phyloP scores from a whole-genome alignment of 2,329 filamentous ascomycete species.

The Aspergillus sp. region DNA sequence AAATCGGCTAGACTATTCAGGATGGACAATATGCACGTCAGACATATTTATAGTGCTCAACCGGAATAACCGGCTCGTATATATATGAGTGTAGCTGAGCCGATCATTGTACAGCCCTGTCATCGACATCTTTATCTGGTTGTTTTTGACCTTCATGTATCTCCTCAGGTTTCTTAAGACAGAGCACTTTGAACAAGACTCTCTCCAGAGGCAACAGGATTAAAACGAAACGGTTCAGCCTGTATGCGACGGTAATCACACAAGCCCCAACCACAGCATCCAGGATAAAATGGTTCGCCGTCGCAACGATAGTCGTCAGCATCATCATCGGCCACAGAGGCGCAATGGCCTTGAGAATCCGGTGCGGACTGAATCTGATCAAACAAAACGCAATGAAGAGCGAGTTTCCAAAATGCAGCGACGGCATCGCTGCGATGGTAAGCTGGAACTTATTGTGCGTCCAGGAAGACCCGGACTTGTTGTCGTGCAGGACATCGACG shows the following conservation, averaged over 20 bases:
- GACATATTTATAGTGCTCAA: too few species aligned
- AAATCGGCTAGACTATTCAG: too few species aligned
- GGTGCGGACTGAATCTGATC: constrained; percentile 39
- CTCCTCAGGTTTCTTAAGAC: constrained; percentile 18
- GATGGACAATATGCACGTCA: too few species aligned
- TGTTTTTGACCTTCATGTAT: not conserved
- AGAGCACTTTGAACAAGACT: constrained; percentile 11
- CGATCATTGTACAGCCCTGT: too few species aligned
- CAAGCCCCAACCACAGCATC: constrained; percentile 60
- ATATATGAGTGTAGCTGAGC: too few species aligned
- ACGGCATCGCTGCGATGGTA: constrained; percentile 48
- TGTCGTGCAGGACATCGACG: constrained; percentile 41
- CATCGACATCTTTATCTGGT: too few species aligned
- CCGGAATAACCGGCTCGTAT: too few species aligned
- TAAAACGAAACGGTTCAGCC: constrained; percentile 18
- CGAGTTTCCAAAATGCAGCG: constrained; percentile 42
- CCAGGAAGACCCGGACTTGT: constrained; percentile 27
- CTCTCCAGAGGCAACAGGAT: constrained; percentile 17
- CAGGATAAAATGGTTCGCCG: constrained; percentile 64
- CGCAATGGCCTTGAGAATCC: constrained; percentile 30
- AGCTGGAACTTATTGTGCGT: constrained; percentile 44
- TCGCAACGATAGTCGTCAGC: constrained; percentile 58
- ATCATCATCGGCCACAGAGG: constrained; percentile 42
- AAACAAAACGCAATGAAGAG: constrained; percentile 24
- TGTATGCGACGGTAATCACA: constrained; percentile 17